These are phyloP conservation scores for Spathaspora boniae DNA, from an alignment of 805 yeast species.

Conservation along the genomic window DNA sequence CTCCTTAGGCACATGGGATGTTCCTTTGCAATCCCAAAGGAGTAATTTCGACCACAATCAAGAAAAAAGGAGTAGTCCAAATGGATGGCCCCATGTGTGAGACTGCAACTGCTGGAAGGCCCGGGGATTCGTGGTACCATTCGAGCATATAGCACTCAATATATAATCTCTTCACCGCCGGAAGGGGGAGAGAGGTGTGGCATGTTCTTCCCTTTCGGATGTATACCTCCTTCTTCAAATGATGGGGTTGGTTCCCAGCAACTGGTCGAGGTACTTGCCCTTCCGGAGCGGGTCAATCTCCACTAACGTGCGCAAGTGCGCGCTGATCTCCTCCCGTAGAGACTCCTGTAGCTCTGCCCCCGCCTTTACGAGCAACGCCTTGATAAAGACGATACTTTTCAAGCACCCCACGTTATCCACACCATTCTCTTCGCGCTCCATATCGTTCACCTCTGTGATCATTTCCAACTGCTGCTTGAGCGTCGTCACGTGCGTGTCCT, in stretches of 20 bases:
- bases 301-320: conserved; percentile 40
- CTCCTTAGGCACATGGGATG: too few relatives aligned
- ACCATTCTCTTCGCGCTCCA: conserved; percentile 63
- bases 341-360: neutral
- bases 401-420: conserved; percentile 73
- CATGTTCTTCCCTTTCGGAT: neutral
- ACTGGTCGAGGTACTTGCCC: conserved; percentile 52
- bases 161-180: too few relatives aligned
- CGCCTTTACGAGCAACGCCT: conserved; percentile 22
- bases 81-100: too few relatives aligned
- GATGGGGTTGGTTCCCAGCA: conserved; percentile 15
- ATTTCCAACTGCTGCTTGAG: conserved; percentile 44
- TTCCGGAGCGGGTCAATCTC: conserved; percentile 62
- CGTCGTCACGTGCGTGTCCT: conserved; percentile 28
- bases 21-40: too few relatives aligned
- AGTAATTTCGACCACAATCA: too few relatives aligned
- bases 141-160: too few relatives aligned
- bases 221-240: conserved; percentile 5
- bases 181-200: too few relatives aligned
- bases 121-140: too few relatives aligned
- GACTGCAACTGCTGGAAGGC: too few relatives aligned
- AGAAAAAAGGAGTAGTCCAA: too few relatives aligned
- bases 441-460: conserved; percentile 61
- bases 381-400: conserved; percentile 51
- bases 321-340: conserved; percentile 28